Base-by-base conservation (phyloP, 2,329 filamentous ascomycete genomes). In the Pseudogymnoascus sp. region DNA sequence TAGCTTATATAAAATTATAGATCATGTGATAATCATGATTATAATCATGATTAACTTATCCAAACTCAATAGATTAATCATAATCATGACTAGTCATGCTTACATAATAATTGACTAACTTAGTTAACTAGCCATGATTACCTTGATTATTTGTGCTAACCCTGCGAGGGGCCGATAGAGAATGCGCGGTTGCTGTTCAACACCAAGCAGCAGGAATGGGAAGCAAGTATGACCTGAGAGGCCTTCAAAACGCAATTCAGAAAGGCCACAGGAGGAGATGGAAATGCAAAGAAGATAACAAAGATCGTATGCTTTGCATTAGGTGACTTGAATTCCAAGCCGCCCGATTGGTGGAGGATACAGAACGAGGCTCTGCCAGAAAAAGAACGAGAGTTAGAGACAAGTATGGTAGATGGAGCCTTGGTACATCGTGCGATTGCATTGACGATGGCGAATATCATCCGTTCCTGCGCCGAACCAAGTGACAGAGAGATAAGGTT, bases 301-400 rank as follows among this genome's bases (percentile, higher is more conserved):
- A 71, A 72, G 50, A 63, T 71, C 16, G 47, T 71, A 18, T 71
- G 69, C 63, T 71, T 71, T 53, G 70, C 66, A 23, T 60, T 72
- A 37, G 69, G 69, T 28, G 69, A 72, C 50, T 60, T 71, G 60
- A 63, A 65, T 50, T 37, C 35, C 60, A 67, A 68, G 35, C 65
- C 65, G 12, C 63, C 63, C 6, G 65, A 67, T 63, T 68, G 65
- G 67, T 65, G 66, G 67, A 67, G 44, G 16, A 63, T 65, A 65
- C 47, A 67, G 10, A 69, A 65, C 47, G 56, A 67, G 44, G 40
- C 63, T 23, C 31, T 42, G 56, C 63, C 60, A 35, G 53, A 64
- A 61, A 44, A 64, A 44, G 37, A 67, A 62, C 60, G 59, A 63
- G 16, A 60, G 63, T 28, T 60, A 37, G 66, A 69, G 63, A 65